Conservation (phyloP, 2,329 filamentous ascomycete species). For the Neonectria faginata region DNA sequence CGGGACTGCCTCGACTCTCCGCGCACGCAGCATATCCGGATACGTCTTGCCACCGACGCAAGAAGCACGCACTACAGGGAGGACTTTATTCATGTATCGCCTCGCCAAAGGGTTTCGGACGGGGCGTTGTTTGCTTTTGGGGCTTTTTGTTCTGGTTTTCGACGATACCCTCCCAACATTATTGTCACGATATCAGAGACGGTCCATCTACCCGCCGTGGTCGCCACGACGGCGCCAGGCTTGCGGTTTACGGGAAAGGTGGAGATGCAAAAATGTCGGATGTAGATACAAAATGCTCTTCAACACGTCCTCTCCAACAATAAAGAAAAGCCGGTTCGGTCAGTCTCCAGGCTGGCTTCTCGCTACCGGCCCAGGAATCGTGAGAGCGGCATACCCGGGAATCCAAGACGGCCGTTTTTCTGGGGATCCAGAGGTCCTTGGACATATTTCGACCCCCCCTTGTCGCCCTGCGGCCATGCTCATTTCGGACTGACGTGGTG, state of each 20-base stretch:
- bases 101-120: neutral
- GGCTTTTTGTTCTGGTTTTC: slow-evolving; percentile 8
- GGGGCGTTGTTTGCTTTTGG: slow-evolving; percentile 10
- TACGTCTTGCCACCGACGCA: neutral
- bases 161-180: slow-evolving; percentile 25
- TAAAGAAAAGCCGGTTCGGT: slow-evolving; percentile 1
- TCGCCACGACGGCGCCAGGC: neutral
- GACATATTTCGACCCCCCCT: slow-evolving; percentile 32
- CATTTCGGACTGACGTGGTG: slow-evolving; percentile 8
- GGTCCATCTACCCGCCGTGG: neutral
- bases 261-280: slow-evolving; percentile 2
- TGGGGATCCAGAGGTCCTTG: slow-evolving; percentile 38
- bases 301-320: slow-evolving; percentile 6
- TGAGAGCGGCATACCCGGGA: slow-evolving; percentile 34
- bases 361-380: neutral
- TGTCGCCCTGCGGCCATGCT: slow-evolving; percentile 4
- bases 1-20: slow-evolving; percentile 3
- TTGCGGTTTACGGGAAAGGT: neutral
- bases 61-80: slow-evolving; percentile 5
- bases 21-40: neutral
- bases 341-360: too few relatives aligned
- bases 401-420: slow-evolving; percentile 30
- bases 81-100: slow-evolving; percentile 6
- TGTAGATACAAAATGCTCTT: slow-evolving; percentile 12
- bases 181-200: neutral